These are phyloP conservation scores for Nyctanthes arbortristis DNA, from an alignment of 257 asterid species.

Conservation along the genomic window DNA sequence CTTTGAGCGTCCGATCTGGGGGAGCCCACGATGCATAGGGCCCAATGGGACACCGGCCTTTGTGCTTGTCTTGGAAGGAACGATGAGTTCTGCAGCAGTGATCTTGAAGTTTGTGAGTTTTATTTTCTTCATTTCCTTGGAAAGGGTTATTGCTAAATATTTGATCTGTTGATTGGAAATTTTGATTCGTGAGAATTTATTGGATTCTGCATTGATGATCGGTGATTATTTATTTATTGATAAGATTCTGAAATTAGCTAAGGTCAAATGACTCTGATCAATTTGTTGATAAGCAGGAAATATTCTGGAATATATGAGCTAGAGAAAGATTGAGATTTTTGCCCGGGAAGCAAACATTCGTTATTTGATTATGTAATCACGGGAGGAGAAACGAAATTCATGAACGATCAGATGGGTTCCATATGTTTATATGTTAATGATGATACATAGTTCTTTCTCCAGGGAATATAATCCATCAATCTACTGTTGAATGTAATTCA, in stretches of 20 bases:
- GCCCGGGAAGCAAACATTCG: not conserved
- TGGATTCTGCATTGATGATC: not conserved
- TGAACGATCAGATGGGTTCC: not conserved
- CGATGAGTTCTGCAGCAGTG: slow-evolving; percentile 57
- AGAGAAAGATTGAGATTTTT: not conserved
- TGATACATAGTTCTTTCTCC: too few relatives aligned
- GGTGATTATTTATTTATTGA: not conserved
- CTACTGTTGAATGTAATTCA: not conserved
- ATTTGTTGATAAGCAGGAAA: not conserved
- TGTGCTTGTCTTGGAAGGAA: slow-evolving; percentile 46
- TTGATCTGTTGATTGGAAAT: slow-evolving; percentile 6
- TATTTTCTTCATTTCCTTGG: not conserved
- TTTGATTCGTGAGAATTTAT: not conserved
- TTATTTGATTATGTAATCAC: not conserved
- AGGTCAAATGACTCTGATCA: not conserved
- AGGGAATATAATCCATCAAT: not conserved
- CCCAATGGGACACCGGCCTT: slow-evolving; percentile 42
- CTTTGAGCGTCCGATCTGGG: slow-evolving; percentile 49
- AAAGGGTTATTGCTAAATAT: not conserved
- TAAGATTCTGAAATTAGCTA: not conserved
- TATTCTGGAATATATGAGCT: not conserved
- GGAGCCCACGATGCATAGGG: slow-evolving; percentile 38
- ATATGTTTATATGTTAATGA: not conserved
- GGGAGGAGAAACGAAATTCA: not conserved
- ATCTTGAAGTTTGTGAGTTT: slow-evolving; percentile 55